These are phyloP conservation scores for Sclerotiophoma versabilis DNA, from an alignment of 2,329 filamentous ascomycete species.

Conservation along the genomic window DNA sequence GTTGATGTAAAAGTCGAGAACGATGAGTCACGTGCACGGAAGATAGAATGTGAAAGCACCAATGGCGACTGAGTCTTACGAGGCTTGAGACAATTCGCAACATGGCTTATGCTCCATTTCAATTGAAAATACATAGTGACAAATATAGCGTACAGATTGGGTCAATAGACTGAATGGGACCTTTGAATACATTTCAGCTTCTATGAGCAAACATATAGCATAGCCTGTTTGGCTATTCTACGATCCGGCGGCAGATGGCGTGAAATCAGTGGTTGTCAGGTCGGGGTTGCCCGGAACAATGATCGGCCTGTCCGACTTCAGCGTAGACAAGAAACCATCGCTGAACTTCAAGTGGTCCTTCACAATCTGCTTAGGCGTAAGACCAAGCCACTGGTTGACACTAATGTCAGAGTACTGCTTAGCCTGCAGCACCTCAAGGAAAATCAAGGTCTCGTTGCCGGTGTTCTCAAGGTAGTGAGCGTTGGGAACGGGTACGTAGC, in stretches of 20 bases:
- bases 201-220: neutral
- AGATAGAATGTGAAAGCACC: neutral
- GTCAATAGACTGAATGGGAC: neutral
- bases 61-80: neutral
- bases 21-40: neutral
- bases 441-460: slow-evolving; percentile 63
- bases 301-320: slow-evolving; percentile 51
- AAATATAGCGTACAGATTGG: neutral
- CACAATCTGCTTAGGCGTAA: slow-evolving; percentile 54
- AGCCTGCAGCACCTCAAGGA: slow-evolving; percentile 66
- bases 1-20: neutral
- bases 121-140: neutral
- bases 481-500: slow-evolving; percentile 63
- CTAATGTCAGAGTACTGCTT: slow-evolving; percentile 61
- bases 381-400: slow-evolving; percentile 65
- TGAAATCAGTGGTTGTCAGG: slow-evolving; percentile 48
- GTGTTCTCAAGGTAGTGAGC: slow-evolving; percentile 70
- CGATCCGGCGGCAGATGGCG: slow-evolving; percentile 7
- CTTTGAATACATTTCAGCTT: neutral
- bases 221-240: neutral
- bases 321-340: slow-evolving; percentile 33
- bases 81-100: too few relatives aligned
- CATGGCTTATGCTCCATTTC: too few relatives aligned
- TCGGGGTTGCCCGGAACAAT: slow-evolving; percentile 50
- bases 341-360: slow-evolving; percentile 40